Percentiles rank a stretch among this genome's conserved stretches.
phyloP scores from a whole-genome alignment of 2,329 filamentous ascomycete species.

The Xylariaceae sp. region DNA sequence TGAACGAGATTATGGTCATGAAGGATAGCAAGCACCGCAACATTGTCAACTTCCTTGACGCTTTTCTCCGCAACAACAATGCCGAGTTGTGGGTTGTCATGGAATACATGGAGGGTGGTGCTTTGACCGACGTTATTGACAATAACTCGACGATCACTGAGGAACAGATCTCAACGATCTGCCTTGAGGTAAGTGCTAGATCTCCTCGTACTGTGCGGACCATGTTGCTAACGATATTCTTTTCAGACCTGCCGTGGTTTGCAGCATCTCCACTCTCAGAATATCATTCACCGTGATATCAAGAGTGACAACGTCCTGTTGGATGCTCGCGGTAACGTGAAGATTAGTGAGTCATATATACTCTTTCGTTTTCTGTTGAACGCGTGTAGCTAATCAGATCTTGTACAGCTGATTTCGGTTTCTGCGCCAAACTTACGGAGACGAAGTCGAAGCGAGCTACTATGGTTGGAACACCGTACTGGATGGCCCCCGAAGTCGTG shows the following conservation, averaged over 20 bases:
- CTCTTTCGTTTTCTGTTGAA: not conserved
- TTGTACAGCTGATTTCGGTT: conserved; percentile 86
- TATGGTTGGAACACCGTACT: conserved; percentile 98
- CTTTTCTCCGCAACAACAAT: conserved; percentile 91
- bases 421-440: conserved; percentile 97
- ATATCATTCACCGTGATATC: conserved; percentile 98
- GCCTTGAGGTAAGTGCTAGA: conserved; percentile 68
- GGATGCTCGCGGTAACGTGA: conserved; percentile 90
- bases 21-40: conserved; percentile 97
- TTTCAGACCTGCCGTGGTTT: conserved; percentile 86
- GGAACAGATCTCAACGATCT: conserved; percentile 96
- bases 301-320: conserved; percentile 98
- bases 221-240: conserved; percentile 15
- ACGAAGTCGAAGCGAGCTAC: conserved; percentile 95
- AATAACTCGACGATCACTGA: conserved; percentile 93
- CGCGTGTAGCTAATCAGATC: conserved; percentile 31
- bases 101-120: conserved; percentile 99
- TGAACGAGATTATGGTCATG: conserved; percentile 99
- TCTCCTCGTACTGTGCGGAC: not conserved
- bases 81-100: conserved; percentile 98
- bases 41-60: conserved; percentile 98
- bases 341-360: conserved; percentile 69
- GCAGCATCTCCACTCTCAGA: conserved; percentile 89
- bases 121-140: conserved; percentile 96
- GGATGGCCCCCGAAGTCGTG: conserved; percentile 99